phyloP scores from a whole-genome alignment of 2,329 filamentous ascomycete species.

The Penicillium sclerotiorum region DNA sequence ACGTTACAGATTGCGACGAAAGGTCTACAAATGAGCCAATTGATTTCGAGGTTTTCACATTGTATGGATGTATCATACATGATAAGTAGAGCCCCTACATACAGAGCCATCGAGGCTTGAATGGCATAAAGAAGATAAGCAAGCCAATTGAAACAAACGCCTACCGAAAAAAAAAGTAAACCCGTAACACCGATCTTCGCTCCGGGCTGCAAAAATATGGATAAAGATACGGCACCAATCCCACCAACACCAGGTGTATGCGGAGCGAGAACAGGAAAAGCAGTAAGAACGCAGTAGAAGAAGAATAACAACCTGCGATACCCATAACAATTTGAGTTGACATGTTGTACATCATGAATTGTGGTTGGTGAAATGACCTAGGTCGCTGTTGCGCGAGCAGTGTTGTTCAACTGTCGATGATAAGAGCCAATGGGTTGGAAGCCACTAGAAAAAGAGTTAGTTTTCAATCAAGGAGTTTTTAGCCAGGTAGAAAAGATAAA shows the following conservation, averaged over 20 bases:
- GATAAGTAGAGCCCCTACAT: slow-evolving; percentile 22
- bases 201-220: slow-evolving; percentile 3
- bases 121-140: slow-evolving; percentile 12
- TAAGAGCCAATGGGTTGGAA: slow-evolving; percentile 54
- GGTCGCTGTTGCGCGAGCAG: slow-evolving; percentile 40
- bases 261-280: not conserved
- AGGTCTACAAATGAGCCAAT: no score
- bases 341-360: slow-evolving; percentile 9
- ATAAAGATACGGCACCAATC: not conserved
- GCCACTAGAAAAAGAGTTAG: slow-evolving; percentile 36
- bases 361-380: slow-evolving; percentile 5
- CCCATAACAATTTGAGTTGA: slow-evolving; percentile 5
- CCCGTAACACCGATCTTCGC: slow-evolving; percentile 17
- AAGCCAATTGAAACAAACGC: slow-evolving; percentile 2
- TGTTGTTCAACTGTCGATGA: slow-evolving; percentile 46
- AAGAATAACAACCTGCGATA: not conserved
- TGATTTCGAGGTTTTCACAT: no score
- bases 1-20: no score
- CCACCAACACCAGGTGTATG: slow-evolving; percentile 5
- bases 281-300: not conserved
- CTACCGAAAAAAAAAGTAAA: not conserved
- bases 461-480: not conserved
- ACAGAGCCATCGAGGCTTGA: slow-evolving; percentile 13
- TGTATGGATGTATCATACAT: slow-evolving; percentile 24
- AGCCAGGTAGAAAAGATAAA: slow-evolving; percentile 2